phyloP scores from a whole-genome alignment of 441 rosid genomes.

The Pelargonium citronellum region DNA sequence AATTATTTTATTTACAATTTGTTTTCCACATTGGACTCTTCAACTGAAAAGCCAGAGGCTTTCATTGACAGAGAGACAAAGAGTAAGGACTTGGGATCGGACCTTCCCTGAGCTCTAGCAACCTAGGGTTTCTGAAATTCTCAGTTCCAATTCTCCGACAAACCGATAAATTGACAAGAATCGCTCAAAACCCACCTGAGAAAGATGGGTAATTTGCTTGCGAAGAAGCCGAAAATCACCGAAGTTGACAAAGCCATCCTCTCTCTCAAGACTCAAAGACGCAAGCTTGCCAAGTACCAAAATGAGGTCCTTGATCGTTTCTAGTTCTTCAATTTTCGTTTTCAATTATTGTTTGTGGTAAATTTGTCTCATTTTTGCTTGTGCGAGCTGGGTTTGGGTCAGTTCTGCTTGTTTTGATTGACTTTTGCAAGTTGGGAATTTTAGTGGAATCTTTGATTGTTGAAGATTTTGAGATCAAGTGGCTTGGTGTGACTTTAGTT shows the following conservation, averaged over 20 bases:
- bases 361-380: not conserved
- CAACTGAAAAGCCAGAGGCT: conserved; percentile 1
- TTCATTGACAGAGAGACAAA: conserved; percentile 5
- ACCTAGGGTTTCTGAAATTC: conserved; percentile 4
- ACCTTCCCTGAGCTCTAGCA: not conserved
- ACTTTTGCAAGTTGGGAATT: not conserved
- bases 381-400: not conserved
- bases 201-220: conserved; percentile 76
- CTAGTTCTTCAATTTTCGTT: not conserved
- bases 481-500: too few species aligned
- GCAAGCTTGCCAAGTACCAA: conserved; percentile 85
- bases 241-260: conserved; percentile 89
- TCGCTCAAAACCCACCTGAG: not conserved
- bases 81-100: conserved; percentile 5
- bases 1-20: not conserved
- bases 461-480: too few species aligned
- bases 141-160: not conserved
- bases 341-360: not conserved
- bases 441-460: too few species aligned
- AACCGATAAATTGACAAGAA: not conserved
- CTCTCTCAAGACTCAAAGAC: conserved; percentile 85
- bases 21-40: not conserved
- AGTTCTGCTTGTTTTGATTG: not conserved
- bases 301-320: conserved; percentile 44
- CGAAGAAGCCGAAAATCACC: conserved; percentile 90